Percentiles rank a stretch among this genome's conserved stretches.
Conservation (phyloP, 2,329 filamentous ascomycete genomes). For the Trichoderma aggressivum region DNA sequence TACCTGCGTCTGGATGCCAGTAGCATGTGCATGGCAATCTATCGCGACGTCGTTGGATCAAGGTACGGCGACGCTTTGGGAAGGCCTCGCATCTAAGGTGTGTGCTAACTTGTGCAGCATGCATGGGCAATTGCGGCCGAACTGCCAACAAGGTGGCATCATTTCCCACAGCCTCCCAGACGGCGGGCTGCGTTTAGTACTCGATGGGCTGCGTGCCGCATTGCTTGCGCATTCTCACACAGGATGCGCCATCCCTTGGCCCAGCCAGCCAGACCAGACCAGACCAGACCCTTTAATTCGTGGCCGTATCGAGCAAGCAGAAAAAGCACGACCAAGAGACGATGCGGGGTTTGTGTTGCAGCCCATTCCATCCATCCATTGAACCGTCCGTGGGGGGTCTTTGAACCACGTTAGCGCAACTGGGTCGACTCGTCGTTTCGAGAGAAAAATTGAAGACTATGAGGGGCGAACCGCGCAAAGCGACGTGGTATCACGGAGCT, state of each 20-base stretch:
- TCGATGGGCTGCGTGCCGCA: background rate
- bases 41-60: background rate
- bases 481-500: slow-evolving; percentile 5
- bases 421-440: slow-evolving; percentile 10
- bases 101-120: background rate
- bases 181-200: background rate
- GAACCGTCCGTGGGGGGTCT: background rate
- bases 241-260: background rate
- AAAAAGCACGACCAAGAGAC: background rate
- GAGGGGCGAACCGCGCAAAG: slow-evolving; percentile 10
- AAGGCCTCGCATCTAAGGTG: background rate
- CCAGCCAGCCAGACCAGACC: background rate
- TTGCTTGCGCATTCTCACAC: background rate
- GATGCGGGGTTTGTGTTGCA: slow-evolving; percentile 5
- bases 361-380: background rate
- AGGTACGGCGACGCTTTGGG: slow-evolving; percentile 2
- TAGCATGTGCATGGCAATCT: background rate
- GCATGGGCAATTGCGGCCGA: slow-evolving; percentile 1
- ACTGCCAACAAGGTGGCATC: slow-evolving; percentile 1
- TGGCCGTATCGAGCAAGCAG: background rate
- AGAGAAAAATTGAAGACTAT: background rate
- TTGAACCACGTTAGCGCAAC: background rate
- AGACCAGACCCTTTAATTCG: background rate
- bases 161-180: background rate
- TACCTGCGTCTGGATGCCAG: background rate